phyloP scores from a whole-genome alignment of 306 rosid genomes.

The Benincasa hispida region DNA sequence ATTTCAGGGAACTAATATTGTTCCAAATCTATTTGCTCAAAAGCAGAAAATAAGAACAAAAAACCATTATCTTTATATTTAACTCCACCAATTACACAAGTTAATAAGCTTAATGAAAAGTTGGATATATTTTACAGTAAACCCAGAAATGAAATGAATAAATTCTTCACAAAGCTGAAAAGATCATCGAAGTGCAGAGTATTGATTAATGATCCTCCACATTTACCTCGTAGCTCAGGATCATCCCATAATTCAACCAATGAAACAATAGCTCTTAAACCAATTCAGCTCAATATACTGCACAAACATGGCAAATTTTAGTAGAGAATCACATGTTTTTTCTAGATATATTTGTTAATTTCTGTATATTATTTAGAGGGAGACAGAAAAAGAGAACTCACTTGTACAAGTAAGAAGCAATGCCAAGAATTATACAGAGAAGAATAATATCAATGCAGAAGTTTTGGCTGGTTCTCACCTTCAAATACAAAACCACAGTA shows the following conservation, averaged over 20 bases:
- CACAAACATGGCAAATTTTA: not conserved
- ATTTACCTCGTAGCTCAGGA: not conserved
- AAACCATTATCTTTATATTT: not conserved
- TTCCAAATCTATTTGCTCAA: not conserved
- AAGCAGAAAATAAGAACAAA: not conserved
- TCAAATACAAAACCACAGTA: constrained; percentile 12
- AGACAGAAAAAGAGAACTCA: constrained; percentile 15
- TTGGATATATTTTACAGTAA: not conserved
- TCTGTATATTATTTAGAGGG: not conserved
- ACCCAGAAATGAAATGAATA: not conserved
- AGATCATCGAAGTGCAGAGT: not conserved
- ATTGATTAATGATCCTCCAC: not conserved
- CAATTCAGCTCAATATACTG: not conserved
- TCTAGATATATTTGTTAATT: not conserved
- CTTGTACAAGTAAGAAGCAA: constrained; percentile 58
- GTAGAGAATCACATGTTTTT: not conserved
- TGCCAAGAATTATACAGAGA: constrained; percentile 68
- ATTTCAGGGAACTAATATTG: too few species aligned
- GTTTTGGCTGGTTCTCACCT: constrained; percentile 85
- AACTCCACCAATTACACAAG: not conserved
- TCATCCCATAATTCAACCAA: not conserved
- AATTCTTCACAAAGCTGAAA: not conserved
- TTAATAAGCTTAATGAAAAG: not conserved
- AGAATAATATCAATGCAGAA: constrained; percentile 78
- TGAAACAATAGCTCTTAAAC: not conserved